A percentile compares a stretch with the other conserved stretches of the same genome.
These are phyloP conservation scores for Phaeophleospora eucalypticola DNA, from an alignment of 2,329 filamentous ascomycete genomes.

Conservation along the genomic window DNA sequence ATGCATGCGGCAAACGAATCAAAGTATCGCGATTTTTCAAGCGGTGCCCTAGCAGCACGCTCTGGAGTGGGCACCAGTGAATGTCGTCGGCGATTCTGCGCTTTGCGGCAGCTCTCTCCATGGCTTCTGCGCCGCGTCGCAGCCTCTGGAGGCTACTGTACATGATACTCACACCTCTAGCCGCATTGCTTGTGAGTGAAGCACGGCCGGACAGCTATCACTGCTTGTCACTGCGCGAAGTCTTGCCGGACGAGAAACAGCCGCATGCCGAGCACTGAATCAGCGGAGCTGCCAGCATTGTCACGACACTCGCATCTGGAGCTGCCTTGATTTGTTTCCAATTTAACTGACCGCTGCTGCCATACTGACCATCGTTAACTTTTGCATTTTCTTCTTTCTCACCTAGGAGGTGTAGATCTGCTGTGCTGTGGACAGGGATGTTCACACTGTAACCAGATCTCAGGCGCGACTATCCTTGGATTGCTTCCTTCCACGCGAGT, in stretches of 20 bases:
- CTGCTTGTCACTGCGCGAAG: constrained; percentile 8
- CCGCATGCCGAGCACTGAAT: constrained; percentile 2
- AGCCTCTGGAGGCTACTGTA: not conserved
- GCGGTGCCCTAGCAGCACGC: too few species aligned
- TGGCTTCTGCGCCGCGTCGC: not conserved
- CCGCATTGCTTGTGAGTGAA: not conserved
- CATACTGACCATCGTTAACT: not conserved
- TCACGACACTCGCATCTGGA: not conserved
- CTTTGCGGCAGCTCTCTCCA: constrained; percentile 5
- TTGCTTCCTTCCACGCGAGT: too few species aligned
- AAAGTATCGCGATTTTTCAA: too few species aligned
- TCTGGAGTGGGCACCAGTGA: constrained; percentile 1
- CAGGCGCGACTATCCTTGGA: too few species aligned
- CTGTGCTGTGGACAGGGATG: too few species aligned
- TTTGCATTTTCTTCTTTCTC: not conserved
- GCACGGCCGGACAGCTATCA: constrained; percentile 1
- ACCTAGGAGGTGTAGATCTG: too few species aligned
- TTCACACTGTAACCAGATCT: too few species aligned
- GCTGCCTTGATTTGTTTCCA: not conserved
- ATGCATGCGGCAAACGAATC: too few species aligned
- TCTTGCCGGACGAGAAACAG: constrained; percentile 1
- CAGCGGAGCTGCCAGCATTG: not conserved
- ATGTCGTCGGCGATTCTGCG: constrained; percentile 6
- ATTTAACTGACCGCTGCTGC: not conserved
- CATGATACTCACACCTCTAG: not conserved